Conservation (phyloP, 176 grass and related monocot species). For the Carex littledalei region DNA sequence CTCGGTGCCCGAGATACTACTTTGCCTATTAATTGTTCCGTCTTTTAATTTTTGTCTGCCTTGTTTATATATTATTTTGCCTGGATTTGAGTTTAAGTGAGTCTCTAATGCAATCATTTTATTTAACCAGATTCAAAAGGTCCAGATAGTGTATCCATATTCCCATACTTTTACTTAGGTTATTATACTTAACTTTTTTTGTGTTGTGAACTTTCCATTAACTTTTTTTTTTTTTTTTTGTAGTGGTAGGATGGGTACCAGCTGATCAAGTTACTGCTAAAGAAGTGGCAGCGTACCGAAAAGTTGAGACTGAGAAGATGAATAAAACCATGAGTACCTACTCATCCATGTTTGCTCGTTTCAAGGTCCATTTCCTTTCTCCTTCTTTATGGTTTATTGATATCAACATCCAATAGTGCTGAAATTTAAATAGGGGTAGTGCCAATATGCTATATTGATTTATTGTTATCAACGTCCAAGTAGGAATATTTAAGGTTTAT, state of each 20-base stretch:
- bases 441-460: not conserved
- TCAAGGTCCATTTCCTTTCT: slow-evolving; percentile 17
- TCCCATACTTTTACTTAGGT: not conserved
- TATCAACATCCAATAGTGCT: not conserved
- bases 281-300: slow-evolving; percentile 19
- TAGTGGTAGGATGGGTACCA: slow-evolving; percentile 25
- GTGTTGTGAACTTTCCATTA: not conserved
- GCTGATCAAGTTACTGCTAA: slow-evolving; percentile 13
- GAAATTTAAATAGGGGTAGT: not conserved
- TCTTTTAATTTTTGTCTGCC: too few relatives aligned
- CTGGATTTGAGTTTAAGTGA: not conserved
- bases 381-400: not conserved
- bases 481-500: not conserved
- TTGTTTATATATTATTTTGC: not conserved
- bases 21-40: too few relatives aligned
- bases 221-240: not conserved
- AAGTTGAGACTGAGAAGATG: slow-evolving; percentile 24
- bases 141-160: too few relatives aligned
- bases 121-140: too few relatives aligned
- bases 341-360: slow-evolving; percentile 16
- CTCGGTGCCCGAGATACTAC: not conserved
- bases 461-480: too few relatives aligned
- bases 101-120: not conserved
- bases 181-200: not conserved
- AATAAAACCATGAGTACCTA: slow-evolving; percentile 20